These are phyloP conservation scores for Neurospora discreta DNA, from an alignment of 495 filamentous ascomycete genomes.

Conservation along the genomic window DNA sequence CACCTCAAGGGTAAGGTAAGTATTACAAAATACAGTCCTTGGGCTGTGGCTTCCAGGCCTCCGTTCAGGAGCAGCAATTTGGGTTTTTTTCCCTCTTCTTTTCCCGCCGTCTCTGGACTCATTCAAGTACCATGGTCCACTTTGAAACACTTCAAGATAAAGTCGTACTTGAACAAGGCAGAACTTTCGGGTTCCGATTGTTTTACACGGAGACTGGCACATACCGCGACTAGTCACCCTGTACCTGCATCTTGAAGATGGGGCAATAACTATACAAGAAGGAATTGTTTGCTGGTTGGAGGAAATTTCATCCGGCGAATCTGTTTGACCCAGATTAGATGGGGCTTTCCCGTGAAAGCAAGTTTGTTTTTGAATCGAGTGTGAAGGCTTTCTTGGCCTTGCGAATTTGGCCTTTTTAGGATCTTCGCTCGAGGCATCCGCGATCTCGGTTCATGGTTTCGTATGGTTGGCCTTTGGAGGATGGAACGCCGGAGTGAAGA, in stretches of 20 bases:
- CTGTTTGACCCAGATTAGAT: neutral
- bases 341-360: neutral
- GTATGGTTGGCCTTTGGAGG: neutral
- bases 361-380: neutral
- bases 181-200: neutral
- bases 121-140: neutral
- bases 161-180: neutral
- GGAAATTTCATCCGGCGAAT: neutral
- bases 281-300: neutral
- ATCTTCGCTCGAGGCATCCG: neutral
- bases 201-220: neutral
- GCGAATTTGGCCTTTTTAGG: neutral
- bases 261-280: neutral
- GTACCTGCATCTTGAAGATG: neutral
- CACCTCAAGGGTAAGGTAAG: neutral
- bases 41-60: neutral
- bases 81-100: neutral
- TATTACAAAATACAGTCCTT: neutral
- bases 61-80: neutral
- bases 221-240: neutral
- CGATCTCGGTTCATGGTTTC: neutral
- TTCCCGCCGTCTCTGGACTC: neutral
- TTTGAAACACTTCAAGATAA: neutral
- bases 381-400: neutral
- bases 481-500: neutral